These are phyloP conservation scores for Verticillium tricorpus DNA, from an alignment of 2,329 filamentous ascomycete species.

Conservation along the genomic window DNA sequence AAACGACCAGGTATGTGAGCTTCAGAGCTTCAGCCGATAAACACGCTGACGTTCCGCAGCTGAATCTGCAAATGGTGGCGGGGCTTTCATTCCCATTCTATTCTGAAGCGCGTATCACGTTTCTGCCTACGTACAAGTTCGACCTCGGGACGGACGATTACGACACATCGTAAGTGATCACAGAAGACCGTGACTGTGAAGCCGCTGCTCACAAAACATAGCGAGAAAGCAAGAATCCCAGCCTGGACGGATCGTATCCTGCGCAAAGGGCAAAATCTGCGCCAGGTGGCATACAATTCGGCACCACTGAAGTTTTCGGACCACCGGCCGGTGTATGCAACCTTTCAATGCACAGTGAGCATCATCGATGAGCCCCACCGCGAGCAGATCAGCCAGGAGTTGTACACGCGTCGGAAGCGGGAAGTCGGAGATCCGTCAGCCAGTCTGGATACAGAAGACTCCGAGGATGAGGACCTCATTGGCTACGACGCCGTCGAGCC, in stretches of 20 bases:
- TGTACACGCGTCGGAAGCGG: constrained; percentile 67
- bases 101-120: constrained; percentile 81
- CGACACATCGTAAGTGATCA: constrained; percentile 70
- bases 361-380: constrained; percentile 73
- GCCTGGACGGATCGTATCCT: constrained; percentile 96
- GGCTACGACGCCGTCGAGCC: constrained; percentile 81
- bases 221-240: constrained; percentile 88
- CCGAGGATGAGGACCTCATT: constrained; percentile 75
- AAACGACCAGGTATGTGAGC: constrained; percentile 69
- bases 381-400: constrained; percentile 64
- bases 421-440: constrained; percentile 56
- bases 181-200: not conserved
- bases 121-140: constrained; percentile 93
- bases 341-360: constrained; percentile 78
- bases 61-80: constrained; percentile 95
- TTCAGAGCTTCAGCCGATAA: not conserved
- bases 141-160: constrained; percentile 85
- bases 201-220: constrained; percentile 31
- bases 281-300: constrained; percentile 76
- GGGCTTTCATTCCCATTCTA: constrained; percentile 88
- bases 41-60: constrained; percentile 33
- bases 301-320: constrained; percentile 87
- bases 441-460: constrained; percentile 49
- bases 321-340: constrained; percentile 90
- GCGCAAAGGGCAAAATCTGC: constrained; percentile 77